Base-by-base conservation (phyloP, 768 basidiomycete species). In the Astraeus odoratus region DNA sequence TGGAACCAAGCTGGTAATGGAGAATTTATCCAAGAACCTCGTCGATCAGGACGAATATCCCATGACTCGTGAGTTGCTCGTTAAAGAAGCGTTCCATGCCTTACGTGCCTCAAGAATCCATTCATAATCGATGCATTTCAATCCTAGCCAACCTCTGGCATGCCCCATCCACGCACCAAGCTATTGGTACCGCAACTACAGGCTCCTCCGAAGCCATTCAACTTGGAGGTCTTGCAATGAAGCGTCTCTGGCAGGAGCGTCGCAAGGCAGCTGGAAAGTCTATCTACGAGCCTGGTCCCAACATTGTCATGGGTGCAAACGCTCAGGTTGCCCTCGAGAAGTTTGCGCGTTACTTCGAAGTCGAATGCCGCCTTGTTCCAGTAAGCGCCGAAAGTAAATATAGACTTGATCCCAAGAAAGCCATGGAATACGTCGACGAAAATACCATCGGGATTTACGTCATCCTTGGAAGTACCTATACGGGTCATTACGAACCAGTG, bases 11-110 rank as follows among this genome's bases (percentile, higher is more conserved):
- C 70, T 83, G 43, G 77, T 81, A 73, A 49, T 69, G 43, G 82
- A 83, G 62, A 81, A 82, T 57, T 69, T 81, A 45, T 69, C 70
- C 55, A 83, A 83, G 62, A 84, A 84, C 57, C 60, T 83, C 25
- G 81, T 82, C 29, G 82, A 83, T 56, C 74, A 77, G 51, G 82
- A 83, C 48, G 83, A 85, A 55, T 84, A 83, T 57, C 81, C 82
- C 13, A 71, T 72, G 46, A 77, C 76, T 0, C 75, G 73, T 68
- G 51, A 37, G 60, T 60, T 7, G 13, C 22, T 26, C 7, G 8
- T 6, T 3, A 8, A 13, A 6, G 15, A 13, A 39, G 15, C 24
- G 12, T 22, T 20, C 25, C 6, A 29, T 35, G 4, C 35, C 16
- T 1, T 50, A 27, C 12, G 35, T 16, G 23, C 26, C 22, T 5